These are phyloP conservation scores for Blastobotrys elegans DNA, from an alignment of 1,139 yeast genomes.

Conservation along the genomic window DNA sequence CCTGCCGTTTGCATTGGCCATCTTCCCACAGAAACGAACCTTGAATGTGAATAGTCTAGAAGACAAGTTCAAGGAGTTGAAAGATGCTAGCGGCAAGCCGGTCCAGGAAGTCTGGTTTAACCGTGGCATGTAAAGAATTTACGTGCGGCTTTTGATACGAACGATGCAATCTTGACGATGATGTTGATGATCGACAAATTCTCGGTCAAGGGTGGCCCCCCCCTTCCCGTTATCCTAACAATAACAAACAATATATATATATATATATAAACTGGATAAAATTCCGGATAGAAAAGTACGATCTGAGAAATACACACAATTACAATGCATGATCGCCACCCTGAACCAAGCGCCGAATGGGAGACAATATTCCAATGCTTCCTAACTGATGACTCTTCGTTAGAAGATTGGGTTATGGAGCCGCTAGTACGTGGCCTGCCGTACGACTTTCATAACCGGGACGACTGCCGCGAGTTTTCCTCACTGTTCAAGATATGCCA, in stretches of 20 bases:
- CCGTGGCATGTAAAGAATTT: slow-evolving; percentile 67
- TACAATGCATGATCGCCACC: no score
- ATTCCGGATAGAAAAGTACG: no score
- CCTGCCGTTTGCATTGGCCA: slow-evolving; percentile 90
- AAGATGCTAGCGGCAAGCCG: slow-evolving; percentile 57
- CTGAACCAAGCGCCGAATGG: no score
- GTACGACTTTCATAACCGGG: neutral
- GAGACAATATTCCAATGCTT: no score
- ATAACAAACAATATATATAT: no score
- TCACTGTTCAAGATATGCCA: neutral
- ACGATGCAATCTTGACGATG: no score
- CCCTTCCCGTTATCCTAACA: no score
- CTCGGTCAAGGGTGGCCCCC: no score
- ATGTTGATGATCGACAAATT: no score
- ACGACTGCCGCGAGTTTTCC: neutral
- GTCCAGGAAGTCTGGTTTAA: slow-evolving; percentile 71
- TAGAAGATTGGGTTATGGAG: neutral
- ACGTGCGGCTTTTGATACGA: no score
- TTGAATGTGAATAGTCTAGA: slow-evolving; percentile 60
- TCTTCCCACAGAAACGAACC: slow-evolving; percentile 82
- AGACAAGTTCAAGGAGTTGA: slow-evolving; percentile 52
- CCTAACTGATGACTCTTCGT: neutral
- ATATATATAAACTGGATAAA: no score
- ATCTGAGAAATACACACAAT: no score
- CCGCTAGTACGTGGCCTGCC: neutral